phyloP scores from a whole-genome alignment of 2,329 filamentous ascomycete genomes.

The Fusarium pininemorale region DNA sequence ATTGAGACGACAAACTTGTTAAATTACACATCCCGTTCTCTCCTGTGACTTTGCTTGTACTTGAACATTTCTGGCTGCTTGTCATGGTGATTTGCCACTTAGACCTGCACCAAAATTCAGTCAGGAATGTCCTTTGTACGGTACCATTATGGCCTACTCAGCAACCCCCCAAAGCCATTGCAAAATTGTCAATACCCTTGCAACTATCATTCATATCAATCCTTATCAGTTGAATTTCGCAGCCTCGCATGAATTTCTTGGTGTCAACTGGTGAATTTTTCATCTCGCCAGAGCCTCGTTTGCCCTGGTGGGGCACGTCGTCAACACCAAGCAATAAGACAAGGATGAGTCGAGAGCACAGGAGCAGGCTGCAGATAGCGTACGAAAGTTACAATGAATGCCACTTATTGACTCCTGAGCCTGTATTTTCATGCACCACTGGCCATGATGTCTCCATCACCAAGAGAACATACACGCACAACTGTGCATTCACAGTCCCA shows the following conservation, averaged over 20 bases:
- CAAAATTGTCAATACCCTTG: not conserved
- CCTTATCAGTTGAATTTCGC: constrained; percentile 14
- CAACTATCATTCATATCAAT: not conserved
- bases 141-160: accelerated
- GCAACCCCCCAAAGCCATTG: not conserved
- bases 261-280: constrained; percentile 29
- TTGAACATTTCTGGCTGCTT: not conserved
- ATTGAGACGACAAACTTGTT: constrained; percentile 44
- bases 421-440: not conserved
- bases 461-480: not conserved
- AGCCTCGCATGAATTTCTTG: constrained; percentile 39
- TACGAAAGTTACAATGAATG: not conserved
- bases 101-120: not conserved
- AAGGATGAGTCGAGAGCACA: not conserved
- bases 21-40: not conserved
- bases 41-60: not conserved
- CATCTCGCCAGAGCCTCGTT: constrained; percentile 38
- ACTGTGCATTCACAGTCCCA: not conserved
- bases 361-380: too few species aligned
- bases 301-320: constrained; percentile 33
- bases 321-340: not conserved
- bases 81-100: not conserved
- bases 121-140: not conserved
- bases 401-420: not conserved
- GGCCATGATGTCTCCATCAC: not conserved